Conservation (phyloP, 2,329 filamentous ascomycete species). For the Colletotrichum falcatum region DNA sequence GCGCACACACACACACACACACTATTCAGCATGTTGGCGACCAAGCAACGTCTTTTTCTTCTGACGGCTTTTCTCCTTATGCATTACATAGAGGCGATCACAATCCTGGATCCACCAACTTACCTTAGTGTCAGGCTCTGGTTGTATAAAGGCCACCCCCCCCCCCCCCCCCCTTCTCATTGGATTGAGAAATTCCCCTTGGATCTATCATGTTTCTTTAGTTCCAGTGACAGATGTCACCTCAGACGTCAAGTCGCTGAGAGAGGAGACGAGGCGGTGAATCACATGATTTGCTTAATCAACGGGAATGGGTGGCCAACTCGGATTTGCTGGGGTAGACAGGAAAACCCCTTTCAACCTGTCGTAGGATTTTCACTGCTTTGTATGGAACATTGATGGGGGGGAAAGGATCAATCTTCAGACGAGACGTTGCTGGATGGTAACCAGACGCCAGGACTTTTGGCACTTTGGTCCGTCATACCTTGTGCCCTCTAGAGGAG, state of each 20-base stretch:
- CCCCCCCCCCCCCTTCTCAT: conserved; percentile 24
- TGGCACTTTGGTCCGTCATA: conserved; percentile 14
- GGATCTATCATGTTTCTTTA: conserved; percentile 23
- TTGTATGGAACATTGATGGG: conserved; percentile 30
- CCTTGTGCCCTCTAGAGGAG: conserved; percentile 10
- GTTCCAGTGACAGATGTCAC: conserved; percentile 14
- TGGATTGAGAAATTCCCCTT: conserved; percentile 30
- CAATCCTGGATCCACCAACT: conserved; percentile 14
- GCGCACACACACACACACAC: conserved; percentile 6
- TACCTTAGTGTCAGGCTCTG: conserved; percentile 19
- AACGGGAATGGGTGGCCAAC: conserved; percentile 34
- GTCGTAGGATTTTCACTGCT: conserved; percentile 26
- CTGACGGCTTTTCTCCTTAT: conserved; percentile 23
- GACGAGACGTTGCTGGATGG: conserved; percentile 30
- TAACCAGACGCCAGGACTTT: conserved; percentile 6
- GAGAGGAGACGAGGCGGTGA: conserved; percentile 35
- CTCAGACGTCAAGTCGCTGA: conserved; percentile 16
- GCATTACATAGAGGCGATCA: conserved; percentile 37
- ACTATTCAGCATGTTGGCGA: conserved; percentile 35
- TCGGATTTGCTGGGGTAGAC: conserved; percentile 34
- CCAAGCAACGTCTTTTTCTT: conserved; percentile 28
- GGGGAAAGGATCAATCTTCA: conserved; percentile 30
- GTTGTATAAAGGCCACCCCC: conserved; percentile 28
- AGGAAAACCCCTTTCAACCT: conserved; percentile 38
- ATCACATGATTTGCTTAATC: conserved; percentile 37